phyloP scores from a whole-genome alignment of 768 basidiomycete species.

The Pisolithus microcarpus region DNA sequence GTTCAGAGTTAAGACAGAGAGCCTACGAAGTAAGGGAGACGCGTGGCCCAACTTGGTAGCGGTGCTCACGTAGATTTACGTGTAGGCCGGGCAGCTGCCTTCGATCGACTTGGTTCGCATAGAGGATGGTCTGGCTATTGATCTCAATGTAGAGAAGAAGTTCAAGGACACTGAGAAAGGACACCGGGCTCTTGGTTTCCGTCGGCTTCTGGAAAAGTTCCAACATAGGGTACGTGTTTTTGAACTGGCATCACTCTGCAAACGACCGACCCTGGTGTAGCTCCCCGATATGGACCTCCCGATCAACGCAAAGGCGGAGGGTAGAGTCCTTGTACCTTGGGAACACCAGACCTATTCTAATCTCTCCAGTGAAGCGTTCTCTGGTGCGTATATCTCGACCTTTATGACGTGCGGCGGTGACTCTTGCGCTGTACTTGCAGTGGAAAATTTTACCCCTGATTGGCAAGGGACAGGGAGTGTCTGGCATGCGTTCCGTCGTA shows the following conservation, averaged over 20 bases:
- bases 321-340: constrained; percentile 90
- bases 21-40: constrained; percentile 43
- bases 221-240: constrained; percentile 44
- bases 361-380: constrained; percentile 38
- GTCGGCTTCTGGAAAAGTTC: constrained; percentile 68
- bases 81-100: constrained; percentile 67
- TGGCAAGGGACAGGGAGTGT: constrained; percentile 81
- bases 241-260: neutral
- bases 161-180: constrained; percentile 64
- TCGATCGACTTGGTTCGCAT: constrained; percentile 86
- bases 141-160: constrained; percentile 47
- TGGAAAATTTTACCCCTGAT: constrained; percentile 70
- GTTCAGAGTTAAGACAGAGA: constrained; percentile 63
- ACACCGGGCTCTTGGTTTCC: constrained; percentile 72
- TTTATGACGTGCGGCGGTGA: neutral
- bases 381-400: constrained; percentile 18
- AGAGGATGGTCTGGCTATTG: constrained; percentile 49
- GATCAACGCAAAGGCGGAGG: constrained; percentile 90
- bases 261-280: constrained; percentile 27
- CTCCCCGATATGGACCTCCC: constrained; percentile 94
- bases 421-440: constrained; percentile 44
- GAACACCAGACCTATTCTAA: constrained; percentile 74
- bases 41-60: neutral
- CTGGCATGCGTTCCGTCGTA: constrained; percentile 94
- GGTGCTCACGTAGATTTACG: neutral